Evolutionary conservation across 306 rosid genomes (phyloP), one percentile per base, ranked within the genome.

Genomic region (Castanea crenata): DNA sequence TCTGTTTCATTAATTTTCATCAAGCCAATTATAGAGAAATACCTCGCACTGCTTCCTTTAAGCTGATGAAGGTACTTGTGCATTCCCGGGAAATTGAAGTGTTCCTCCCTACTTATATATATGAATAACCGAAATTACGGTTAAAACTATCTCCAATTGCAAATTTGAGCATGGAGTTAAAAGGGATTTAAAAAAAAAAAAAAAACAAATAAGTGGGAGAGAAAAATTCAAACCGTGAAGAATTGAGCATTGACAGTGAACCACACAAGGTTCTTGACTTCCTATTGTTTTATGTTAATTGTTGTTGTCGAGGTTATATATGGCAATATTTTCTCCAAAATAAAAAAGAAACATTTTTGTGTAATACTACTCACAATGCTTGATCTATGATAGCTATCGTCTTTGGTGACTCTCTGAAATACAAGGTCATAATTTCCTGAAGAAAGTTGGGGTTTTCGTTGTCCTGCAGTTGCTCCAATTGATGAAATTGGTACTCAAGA

Each of bases 21-120:
- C 25, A 23, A 23, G 6, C 1, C 27, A 5, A 59, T 11, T 23
- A 59, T 10, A 11, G n/a, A 63, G 15, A 27, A 29, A n/a, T 20
- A 87, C 89, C 85, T 82, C 59, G 63, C 14, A 20, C 74, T 78
- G 71, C 85, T 78, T 41, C 88, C 85, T 67, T 49, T 73, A 46
- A 84, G 76, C 34, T 74, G 74, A 51, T 77, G 56, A 76, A 88
- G 61, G 19, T 20, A 71, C 57, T n/a, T 67, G 55, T 74, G 63
- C 5, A 74, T 35, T 1, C 4, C 27, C 41, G 9, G 7, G 70
- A 31, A 6, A 63, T 83, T 73, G 2, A 15, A 29, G 10, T 16
- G 20, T 20, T n/a, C 74, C 72, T 73, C 79, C 76, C 87, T 76
- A 29, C n/a, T 29, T 29, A 31, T 10, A 59, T 20, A 58, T 20